Evolutionary conservation across 2,329 filamentous ascomycete species (phyloP).

Genomic region (Epichloe coenophiala): DNA sequence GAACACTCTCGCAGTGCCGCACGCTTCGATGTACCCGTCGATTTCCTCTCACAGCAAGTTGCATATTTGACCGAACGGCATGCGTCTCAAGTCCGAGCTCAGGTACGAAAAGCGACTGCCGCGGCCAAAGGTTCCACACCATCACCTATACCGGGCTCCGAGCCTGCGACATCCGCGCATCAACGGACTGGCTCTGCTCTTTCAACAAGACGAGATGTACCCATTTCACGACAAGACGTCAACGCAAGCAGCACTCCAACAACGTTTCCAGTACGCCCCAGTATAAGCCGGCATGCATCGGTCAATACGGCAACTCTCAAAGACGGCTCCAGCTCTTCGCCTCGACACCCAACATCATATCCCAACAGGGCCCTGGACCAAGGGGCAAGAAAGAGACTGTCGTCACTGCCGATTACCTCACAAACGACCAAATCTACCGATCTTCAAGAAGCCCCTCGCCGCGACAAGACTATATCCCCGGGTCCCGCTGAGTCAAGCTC

Average conservation of each 20-base stretch:
- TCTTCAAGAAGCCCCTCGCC: slow-evolving; percentile 7
- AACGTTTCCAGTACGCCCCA: slow-evolving; percentile 29
- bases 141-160: slow-evolving; percentile 41
- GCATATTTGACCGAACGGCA: slow-evolving; percentile 89
- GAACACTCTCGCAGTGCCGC: slow-evolving; percentile 40
- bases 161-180: slow-evolving; percentile 23
- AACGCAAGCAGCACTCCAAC: slow-evolving; percentile 29
- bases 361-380: slow-evolving; percentile 16
- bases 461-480: slow-evolving; percentile 18
- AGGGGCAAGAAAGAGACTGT: slow-evolving; percentile 24
- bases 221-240: slow-evolving; percentile 33
- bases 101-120: slow-evolving; percentile 65
- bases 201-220: slow-evolving; percentile 45
- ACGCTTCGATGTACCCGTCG: slow-evolving; percentile 70
- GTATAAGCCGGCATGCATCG: slow-evolving; percentile 33
- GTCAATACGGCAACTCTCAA: slow-evolving; percentile 29
- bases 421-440: slow-evolving; percentile 13
- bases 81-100: slow-evolving; percentile 75
- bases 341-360: slow-evolving; percentile 7
- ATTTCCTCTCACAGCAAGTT: slow-evolving; percentile 85
- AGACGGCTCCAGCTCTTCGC: slow-evolving; percentile 20
- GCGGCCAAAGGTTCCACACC: slow-evolving; percentile 42
- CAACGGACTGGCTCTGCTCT: slow-evolving; percentile 37
- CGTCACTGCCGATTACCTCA: slow-evolving; percentile 29
- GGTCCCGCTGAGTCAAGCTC: slow-evolving; percentile 25